Percentiles rank a stretch among this genome's conserved stretches.
Conservation (phyloP, 1,284 basidiomycete genomes). For the Cystobasidium sp. region DNA sequence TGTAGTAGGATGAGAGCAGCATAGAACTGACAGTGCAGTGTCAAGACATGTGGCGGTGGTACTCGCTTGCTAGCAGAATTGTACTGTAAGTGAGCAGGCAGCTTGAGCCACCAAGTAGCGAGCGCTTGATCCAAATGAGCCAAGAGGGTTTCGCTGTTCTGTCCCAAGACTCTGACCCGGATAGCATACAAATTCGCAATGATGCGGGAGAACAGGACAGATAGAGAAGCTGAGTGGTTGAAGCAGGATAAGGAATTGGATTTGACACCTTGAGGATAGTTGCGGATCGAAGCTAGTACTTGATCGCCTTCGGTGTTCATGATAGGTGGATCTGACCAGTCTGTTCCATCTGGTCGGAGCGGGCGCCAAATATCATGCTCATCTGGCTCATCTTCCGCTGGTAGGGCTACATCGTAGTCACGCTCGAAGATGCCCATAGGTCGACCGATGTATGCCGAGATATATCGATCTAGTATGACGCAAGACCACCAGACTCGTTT, state of each 20-base stretch:
- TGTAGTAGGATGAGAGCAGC: constrained; percentile 76
- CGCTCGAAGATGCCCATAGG: constrained; percentile 76
- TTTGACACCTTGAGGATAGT: constrained; percentile 45
- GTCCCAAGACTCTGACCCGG: constrained; percentile 62
- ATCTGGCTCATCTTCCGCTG: constrained; percentile 66
- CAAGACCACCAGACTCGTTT: constrained; percentile 80
- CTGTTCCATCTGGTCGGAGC: constrained; percentile 52
- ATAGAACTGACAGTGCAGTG: constrained; percentile 85
- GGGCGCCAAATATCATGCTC: constrained; percentile 55
- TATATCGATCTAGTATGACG: constrained; percentile 67
- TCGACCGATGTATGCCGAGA: constrained; percentile 64
- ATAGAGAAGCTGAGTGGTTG: constrained; percentile 72
- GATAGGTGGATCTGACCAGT: constrained; percentile 48
- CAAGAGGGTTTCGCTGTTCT: constrained; percentile 63
- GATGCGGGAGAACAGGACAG: constrained; percentile 59
- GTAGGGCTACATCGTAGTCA: constrained; percentile 77
- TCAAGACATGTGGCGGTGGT: constrained; percentile 61
- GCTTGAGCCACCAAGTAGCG: constrained; percentile 76
- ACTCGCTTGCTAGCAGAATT: constrained; percentile 46
- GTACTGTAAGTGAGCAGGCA: constrained; percentile 69
- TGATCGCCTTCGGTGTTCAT: constrained; percentile 38
- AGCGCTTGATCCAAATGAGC: constrained; percentile 68
- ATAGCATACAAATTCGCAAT: constrained; percentile 76
- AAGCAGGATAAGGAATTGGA: constrained; percentile 72
- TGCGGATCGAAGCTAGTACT: constrained; percentile 32